Evolutionary conservation across 2,329 filamentous ascomycete species (phyloP), one percentile per base, ranked within the genome.

Genomic region (Cryphonectria carpinicola): DNA sequence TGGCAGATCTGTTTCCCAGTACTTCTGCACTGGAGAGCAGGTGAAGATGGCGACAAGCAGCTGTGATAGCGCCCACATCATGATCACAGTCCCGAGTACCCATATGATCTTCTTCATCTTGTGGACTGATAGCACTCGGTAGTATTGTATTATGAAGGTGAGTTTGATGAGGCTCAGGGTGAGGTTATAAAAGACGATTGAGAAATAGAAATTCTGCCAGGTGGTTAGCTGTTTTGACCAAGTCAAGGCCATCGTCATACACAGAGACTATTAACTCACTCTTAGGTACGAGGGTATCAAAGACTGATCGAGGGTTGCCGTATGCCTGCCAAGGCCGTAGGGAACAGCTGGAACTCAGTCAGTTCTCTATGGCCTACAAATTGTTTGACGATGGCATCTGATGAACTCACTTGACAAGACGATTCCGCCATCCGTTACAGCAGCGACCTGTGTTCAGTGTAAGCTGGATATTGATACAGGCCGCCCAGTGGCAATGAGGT

Each of bases 61-160:
- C 69, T 82, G 80, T 1, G 80, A 80, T 1, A 80, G 67, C 39
- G 80, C 78, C 80, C 80, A 82, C 52, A 76, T 67, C 60, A 77
- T 78, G 61, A 81, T 76, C 56, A 81, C 70, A 17, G 78, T 70
- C 65, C 80, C 77, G 25, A 78, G 76, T 0, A 72, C 67, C n/a
- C 77, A 70, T 39, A 80, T 76, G 28, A 78, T 74, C 11, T 68
- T 78, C 49, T 76, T 75, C 76, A 81, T 79, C 70, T 76, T 77
- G 0, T 78, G 78, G 28, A 78, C 73, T 13, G 77, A 74, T 32
- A 82, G 75, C n/a, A 81, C 78, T 25, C 81, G 80, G 67, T 81
- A 79, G 68, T 82, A 83, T 65, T 82, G 80, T 2, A 78, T 72
- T 58, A 83, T 74, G 72, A 83, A 82, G 32, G 79, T 78, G 56